Evolutionary conservation across 2,329 filamentous ascomycete species (phyloP), one percentile per base, ranked within the genome.

Genomic region (Calycina marina): DNA sequence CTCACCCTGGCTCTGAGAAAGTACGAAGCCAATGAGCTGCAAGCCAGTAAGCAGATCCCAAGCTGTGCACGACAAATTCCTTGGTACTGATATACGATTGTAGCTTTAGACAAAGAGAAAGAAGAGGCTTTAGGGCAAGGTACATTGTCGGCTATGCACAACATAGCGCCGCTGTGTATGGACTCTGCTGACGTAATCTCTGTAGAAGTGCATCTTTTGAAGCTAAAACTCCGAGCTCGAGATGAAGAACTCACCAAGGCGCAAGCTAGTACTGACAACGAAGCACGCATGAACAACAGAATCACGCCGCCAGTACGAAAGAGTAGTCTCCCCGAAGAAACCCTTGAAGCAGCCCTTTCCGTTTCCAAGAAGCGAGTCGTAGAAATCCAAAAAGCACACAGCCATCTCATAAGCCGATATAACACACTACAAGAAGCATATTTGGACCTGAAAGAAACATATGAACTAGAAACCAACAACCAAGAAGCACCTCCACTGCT

Each of bases 21-120:
- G 28, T 68, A 69, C 34, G 74, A 83, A 46, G 69, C 71, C 25
- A 66, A 66, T 27, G 73, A 83, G 44, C 62, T 74, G 33, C 56
- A 57, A 13, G 65, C 69, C n/a, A n/a, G n/a, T n/a, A n/a, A n/a
- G n/a, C n/a, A n/a, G n/a, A n/a, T n/a, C n/a, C n/a, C n/a, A n/a
- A n/a, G n/a, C n/a, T n/a, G n/a, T n/a, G n/a, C n/a, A n/a, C n/a
- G n/a, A n/a, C n/a, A n/a, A n/a, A n/a, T n/a, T n/a, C n/a, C n/a
- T n/a, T n/a, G n/a, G n/a, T n/a, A n/a, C n/a, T n/a, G n/a, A n/a
- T n/a, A n/a, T n/a, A n/a, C n/a, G n/a, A n/a, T n/a, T n/a, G n/a
- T n/a, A 22, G 20, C 20, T 22, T n/a, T 9, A n/a, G 20, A 22
- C 1, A 62, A 69, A 28, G 62, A 67, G n/a, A 63, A 68, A 16